Conservation (phyloP, 768 basidiomycete genomes). For the Trametes coccinea region DNA sequence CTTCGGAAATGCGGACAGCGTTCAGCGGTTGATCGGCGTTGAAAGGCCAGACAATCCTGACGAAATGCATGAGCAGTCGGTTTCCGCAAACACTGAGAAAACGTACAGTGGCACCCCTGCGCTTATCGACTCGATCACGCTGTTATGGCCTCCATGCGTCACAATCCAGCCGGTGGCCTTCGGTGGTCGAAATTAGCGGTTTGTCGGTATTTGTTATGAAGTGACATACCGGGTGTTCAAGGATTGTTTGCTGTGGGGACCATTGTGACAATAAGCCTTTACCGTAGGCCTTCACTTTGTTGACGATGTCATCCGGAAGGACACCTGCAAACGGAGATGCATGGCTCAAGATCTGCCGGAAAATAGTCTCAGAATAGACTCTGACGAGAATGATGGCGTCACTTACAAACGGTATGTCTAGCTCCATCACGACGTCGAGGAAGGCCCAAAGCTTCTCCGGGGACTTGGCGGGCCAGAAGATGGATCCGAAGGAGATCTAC, state of each 20-base stretch:
- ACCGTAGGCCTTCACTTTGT: constrained; percentile 16
- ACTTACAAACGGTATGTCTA: constrained; percentile 25
- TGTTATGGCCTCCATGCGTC: constrained; percentile 30
- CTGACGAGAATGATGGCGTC: neutral
- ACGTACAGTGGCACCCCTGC: constrained; percentile 25
- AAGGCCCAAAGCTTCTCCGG: constrained; percentile 23
- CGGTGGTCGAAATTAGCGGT: neutral
- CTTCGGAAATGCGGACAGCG: constrained; percentile 22
- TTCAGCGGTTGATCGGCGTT: constrained; percentile 28
- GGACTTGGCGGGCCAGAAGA: constrained; percentile 22
- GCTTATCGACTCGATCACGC: constrained; percentile 25
- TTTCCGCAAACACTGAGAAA: neutral
- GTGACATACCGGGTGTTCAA: constrained; percentile 9
- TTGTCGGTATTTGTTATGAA: neutral
- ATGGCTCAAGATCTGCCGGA: constrained; percentile 12
- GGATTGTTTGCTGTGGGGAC: constrained; percentile 20
- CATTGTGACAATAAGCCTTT: constrained; percentile 12
- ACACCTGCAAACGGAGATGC: constrained; percentile 15
- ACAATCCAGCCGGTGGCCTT: constrained; percentile 25
- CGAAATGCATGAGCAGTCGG: neutral
- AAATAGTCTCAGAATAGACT: neutral
- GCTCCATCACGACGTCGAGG: constrained; percentile 24
- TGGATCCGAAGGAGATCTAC: constrained; percentile 24
- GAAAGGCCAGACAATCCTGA: constrained; percentile 33
- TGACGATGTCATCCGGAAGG: constrained; percentile 8